A percentile compares a stretch with the other conserved stretches of the same genome.
These are phyloP conservation scores for Suhomyces canberraensis DNA, from an alignment of 805 yeast genomes.

Conservation along the genomic window DNA sequence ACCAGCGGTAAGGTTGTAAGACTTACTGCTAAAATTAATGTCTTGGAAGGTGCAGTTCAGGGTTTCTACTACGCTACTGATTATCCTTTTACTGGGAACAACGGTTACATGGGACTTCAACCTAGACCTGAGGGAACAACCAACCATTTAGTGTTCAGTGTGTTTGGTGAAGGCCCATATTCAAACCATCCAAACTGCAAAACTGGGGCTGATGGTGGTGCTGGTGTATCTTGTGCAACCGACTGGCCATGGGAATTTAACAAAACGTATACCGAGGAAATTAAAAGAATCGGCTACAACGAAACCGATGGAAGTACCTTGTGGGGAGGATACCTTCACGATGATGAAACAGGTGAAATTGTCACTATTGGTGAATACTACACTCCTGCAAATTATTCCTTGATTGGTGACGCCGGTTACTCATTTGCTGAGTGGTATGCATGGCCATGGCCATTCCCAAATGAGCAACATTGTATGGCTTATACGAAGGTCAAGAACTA, in stretches of 20 bases:
- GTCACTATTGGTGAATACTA: background rate
- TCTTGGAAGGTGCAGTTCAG: background rate
- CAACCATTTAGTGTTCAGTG: slow-evolving; percentile 7
- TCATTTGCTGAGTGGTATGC: background rate
- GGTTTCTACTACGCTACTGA: background rate
- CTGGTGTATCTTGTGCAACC: slow-evolving; percentile 6
- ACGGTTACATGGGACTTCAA: slow-evolving; percentile 4
- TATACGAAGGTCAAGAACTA: slow-evolving; percentile 1
- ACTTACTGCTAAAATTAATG: background rate
- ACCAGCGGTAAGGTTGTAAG: background rate
- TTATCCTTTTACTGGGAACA: background rate
- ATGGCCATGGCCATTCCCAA: too few relatives aligned
- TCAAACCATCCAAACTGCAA: slow-evolving; percentile 6
- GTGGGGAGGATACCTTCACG: slow-evolving; percentile 2
- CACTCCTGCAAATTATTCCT: background rate
- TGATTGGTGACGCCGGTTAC: background rate
- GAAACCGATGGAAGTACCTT: slow-evolving; percentile 1
- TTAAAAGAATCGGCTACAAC: background rate
- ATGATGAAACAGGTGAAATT: slow-evolving; percentile 1
- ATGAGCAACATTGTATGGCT: too few relatives aligned
- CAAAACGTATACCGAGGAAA: slow-evolving; percentile 5
- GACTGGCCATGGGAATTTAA: slow-evolving; percentile 4
- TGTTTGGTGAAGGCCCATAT: slow-evolving; percentile 1
- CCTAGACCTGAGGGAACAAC: background rate
- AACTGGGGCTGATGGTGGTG: slow-evolving; percentile 7